A percentile compares a stretch with the other conserved stretches of the same genome.
Conservation (phyloP, 2,329 filamentous ascomycete species). For the Chrysoporthe deuterocubensis region DNA sequence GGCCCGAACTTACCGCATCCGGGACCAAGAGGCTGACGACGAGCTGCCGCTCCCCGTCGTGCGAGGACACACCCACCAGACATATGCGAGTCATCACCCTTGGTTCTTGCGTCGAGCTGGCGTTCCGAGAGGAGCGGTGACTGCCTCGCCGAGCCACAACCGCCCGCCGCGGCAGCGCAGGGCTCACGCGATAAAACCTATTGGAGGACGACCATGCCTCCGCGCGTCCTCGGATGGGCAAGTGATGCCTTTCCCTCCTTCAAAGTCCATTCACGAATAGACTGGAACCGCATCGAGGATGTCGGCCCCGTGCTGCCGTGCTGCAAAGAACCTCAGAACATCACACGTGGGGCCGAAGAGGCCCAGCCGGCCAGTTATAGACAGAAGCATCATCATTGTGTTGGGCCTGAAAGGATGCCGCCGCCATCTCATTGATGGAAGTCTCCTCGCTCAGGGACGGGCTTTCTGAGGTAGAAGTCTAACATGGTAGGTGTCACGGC, state of each 20-base stretch:
- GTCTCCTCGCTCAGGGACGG: not conserved
- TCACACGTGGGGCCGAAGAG: not conserved
- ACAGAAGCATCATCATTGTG: not conserved
- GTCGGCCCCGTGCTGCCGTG: not conserved
- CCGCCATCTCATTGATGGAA: slow-evolving; percentile 9
- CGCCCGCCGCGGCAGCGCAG: no score
- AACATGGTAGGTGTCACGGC: not conserved
- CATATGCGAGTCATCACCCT: not conserved
- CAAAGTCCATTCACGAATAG: not conserved
- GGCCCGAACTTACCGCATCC: slow-evolving; percentile 23
- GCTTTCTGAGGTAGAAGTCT: not conserved
- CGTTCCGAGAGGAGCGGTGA: no score
- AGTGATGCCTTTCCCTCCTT: not conserved
- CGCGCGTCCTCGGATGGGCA: not conserved
- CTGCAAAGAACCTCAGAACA: not conserved
- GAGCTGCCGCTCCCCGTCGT: not conserved
- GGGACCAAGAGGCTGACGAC: slow-evolving; percentile 4
- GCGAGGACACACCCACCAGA: not conserved
- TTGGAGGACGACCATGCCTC: slow-evolving; percentile 1
- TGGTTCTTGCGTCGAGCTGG: not conserved
- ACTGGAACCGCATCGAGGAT: not conserved
- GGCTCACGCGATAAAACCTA: no score
- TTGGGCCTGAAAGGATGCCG: not conserved
- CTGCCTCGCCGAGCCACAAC: no score
- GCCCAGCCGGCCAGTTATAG: not conserved